Base-by-base conservation (phyloP, 2,329 filamentous ascomycete genomes). In the Aspergillus bombycis region DNA sequence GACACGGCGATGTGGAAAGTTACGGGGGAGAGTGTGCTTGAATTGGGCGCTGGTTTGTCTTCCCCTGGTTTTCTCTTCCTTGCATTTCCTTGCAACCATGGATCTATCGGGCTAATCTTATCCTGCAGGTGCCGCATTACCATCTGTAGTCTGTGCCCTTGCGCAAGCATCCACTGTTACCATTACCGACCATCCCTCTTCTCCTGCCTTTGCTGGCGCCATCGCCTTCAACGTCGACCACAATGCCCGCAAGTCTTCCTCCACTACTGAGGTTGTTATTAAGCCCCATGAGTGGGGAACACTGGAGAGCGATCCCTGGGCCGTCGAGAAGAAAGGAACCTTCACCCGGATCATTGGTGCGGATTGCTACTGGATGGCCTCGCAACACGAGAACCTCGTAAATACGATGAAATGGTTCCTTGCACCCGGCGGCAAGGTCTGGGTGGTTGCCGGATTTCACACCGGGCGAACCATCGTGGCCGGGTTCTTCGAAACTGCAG, bases 291-390 rank as follows among this genome's bases (percentile, higher is more conserved):
- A 80, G 74, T 88, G 86, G 86, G 85, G 85, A 28, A 77, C 79
- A 1, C 69, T 83, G 2, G 66, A 70, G 1, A 75, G 78, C 12
- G 70, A 75, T 19, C 48, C 74, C 4, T 86, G 86, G 64, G 70
- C 79, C 1, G 56, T 64, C 2, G 57, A 66, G 5, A 67, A 78
- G 61, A 76, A 76, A 14, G 77, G 78, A 10, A 62, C 67, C 6
- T 89, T 83, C 70, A 83, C 81, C 1, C 82, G 84, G 23, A 83
- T 89, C 57, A 78, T 89, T 12, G 84, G 85, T 1, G 86, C 86
- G 58, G 87, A 89, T 69, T 88, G 86, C 74, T 81, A 85, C 63
- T 89, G 86, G 86, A 86, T 88, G 82, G 78, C 76, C 0, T 75
- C 75, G 26, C 82, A 88, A 74, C 86, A 89, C 69, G 78, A 80